These are phyloP conservation scores for Mucor indicus DNA, from an alignment of 371 early-diverging fungal genomes.

Conservation along the genomic window DNA sequence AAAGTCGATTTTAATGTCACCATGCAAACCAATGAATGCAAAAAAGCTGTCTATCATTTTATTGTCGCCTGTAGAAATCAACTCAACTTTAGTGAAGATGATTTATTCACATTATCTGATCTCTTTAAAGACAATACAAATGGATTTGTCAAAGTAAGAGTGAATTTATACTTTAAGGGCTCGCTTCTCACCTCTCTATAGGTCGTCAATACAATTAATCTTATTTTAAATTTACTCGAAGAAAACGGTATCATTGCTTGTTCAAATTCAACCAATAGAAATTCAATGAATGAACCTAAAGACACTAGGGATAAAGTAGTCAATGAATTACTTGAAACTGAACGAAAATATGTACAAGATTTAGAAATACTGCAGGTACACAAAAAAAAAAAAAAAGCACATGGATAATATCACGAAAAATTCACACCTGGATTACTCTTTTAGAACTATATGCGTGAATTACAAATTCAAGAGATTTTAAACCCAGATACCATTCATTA, in stretches of 20 bases:
- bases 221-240: slow-evolving; percentile 69
- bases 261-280: slow-evolving; percentile 48
- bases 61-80: slow-evolving; percentile 70
- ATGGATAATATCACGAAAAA: too few relatives aligned
- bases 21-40: slow-evolving; percentile 60
- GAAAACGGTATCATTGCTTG: slow-evolving; percentile 60
- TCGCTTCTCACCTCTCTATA: slow-evolving; percentile 1
- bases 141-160: slow-evolving; percentile 87
- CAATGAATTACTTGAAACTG: slow-evolving; percentile 89
- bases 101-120: slow-evolving; percentile 82
- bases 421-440: background rate
- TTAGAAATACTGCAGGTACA: slow-evolving; percentile 59
- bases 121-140: slow-evolving; percentile 92
- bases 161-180: too few relatives aligned
- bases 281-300: slow-evolving; percentile 59
- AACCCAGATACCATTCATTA: slow-evolving; percentile 73
- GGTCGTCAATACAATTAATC: slow-evolving; percentile 69
- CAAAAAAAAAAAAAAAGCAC: background rate
- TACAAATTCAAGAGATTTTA: slow-evolving; percentile 55
- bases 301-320: slow-evolving; percentile 86
- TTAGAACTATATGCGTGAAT: slow-evolving; percentile 55
- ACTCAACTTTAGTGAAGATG: slow-evolving; percentile 67
- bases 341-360: slow-evolving; percentile 90
- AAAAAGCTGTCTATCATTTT: slow-evolving; percentile 80
- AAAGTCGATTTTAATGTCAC: slow-evolving; percentile 46